phyloP scores from a whole-genome alignment of 768 basidiomycete species.

The Inosperma sp. region DNA sequence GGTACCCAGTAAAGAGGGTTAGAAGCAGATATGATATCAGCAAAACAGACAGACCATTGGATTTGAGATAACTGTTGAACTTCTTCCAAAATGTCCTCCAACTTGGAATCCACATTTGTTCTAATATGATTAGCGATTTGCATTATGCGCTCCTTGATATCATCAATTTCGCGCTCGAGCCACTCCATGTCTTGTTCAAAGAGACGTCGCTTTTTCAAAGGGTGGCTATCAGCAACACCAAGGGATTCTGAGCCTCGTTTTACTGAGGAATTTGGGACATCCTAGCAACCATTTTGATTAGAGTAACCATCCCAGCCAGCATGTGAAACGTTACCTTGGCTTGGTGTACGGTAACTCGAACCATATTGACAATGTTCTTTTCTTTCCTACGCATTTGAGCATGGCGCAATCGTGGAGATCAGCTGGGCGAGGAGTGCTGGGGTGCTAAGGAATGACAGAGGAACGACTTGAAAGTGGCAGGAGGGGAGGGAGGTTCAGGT shows the following conservation, averaged over 20 bases:
- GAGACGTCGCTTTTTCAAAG: neutral
- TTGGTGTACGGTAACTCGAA: neutral
- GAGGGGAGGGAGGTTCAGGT: constrained; percentile 1
- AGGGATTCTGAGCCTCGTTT: constrained; percentile 3
- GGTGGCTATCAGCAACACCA: neutral
- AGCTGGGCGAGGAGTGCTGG: constrained; percentile 2
- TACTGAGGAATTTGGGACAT: constrained; percentile 1
- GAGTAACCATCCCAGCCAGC: neutral
- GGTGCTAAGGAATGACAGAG: neutral
- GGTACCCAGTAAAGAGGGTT: neutral
- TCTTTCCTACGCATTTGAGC: neutral
- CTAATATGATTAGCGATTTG: constrained; percentile 3
- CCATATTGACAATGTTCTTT: neutral
- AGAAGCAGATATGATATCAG: neutral
- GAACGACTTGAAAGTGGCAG: neutral
- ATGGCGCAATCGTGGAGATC: neutral
- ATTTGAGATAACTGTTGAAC: neutral
- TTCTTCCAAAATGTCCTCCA: constrained; percentile 4
- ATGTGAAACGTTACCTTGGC: constrained; percentile 1
- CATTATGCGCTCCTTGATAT: constrained; percentile 7
- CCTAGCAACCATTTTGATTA: constrained; percentile 3
- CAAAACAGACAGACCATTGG: neutral
- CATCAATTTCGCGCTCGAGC: constrained; percentile 8
- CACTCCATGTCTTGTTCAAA: constrained; percentile 5
- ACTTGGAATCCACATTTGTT: constrained; percentile 7